A percentile compares a stretch with the other conserved stretches of the same genome.
Conservation (phyloP, 805 yeast genomes). For the Sugiyamaella lignohabitans region DNA sequence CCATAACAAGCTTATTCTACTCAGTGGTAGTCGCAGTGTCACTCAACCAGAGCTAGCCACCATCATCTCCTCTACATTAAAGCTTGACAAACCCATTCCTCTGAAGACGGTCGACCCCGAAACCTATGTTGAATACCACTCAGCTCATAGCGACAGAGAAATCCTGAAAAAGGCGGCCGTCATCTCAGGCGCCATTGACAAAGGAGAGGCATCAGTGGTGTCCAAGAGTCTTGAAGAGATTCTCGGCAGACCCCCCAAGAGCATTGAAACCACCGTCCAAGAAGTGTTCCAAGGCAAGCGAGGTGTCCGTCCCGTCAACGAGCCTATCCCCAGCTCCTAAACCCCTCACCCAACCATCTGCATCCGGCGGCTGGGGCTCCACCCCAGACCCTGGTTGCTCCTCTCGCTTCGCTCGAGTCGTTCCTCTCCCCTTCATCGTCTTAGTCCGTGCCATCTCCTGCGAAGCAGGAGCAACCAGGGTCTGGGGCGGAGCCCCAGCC, state of each 20-base stretch:
- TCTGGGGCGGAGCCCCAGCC: no score
- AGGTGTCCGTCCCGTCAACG: background rate
- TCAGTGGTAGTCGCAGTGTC: slow-evolving; percentile 2
- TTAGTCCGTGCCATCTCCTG: no score
- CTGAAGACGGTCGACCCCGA: background rate
- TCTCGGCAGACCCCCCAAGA: slow-evolving; percentile 1
- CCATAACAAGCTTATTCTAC: background rate
- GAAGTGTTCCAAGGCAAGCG: background rate
- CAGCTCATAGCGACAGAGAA: background rate
- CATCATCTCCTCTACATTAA: background rate
- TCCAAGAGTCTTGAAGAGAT: background rate
- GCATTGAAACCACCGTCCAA: background rate
- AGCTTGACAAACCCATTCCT: slow-evolving; percentile 3
- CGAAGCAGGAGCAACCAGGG: no score
- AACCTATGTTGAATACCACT: background rate
- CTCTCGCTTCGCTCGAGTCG: no score
- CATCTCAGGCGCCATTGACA: background rate
- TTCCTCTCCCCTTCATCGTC: no score
- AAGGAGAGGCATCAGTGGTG: background rate
- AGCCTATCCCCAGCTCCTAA: background rate
- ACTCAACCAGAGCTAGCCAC: slow-evolving; percentile 3
- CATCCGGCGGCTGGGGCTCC: no score
- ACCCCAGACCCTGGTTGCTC: no score
- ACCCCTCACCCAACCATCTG: no score
- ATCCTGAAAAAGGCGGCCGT: background rate